phyloP scores from a whole-genome alignment of 176 grass and related monocot species.

The Saccharum officinarum region DNA sequence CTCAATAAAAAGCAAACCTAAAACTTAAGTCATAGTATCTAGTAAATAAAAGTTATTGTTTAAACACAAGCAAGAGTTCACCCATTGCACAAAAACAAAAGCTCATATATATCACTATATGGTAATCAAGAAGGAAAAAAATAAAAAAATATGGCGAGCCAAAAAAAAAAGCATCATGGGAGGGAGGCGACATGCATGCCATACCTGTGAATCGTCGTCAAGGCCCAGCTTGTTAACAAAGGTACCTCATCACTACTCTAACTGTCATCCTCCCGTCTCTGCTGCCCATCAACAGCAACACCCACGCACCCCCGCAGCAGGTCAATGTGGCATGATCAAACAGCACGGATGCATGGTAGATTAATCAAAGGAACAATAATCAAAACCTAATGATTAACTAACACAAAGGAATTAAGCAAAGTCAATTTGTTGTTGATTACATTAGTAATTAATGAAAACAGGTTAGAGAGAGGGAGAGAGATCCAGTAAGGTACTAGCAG shows the following conservation, averaged over 20 bases:
- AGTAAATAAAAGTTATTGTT: neutral
- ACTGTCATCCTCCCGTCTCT: conserved; percentile 84
- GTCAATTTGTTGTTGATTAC: neutral
- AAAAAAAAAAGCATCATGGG: neutral
- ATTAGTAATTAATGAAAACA: neutral
- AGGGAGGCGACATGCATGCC: conserved; percentile 29
- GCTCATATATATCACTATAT: neutral
- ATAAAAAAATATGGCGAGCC: neutral
- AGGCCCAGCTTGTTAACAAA: conserved; percentile 71
- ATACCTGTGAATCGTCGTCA: conserved; percentile 73
- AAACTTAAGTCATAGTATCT: neutral
- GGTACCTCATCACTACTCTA: conserved; percentile 75
- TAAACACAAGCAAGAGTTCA: neutral
- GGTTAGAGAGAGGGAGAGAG: too few relatives aligned
- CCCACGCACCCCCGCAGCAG: neutral
- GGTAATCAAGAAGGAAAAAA: neutral
- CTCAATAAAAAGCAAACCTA: too few relatives aligned
- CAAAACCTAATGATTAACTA: neutral
- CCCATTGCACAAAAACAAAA: neutral
- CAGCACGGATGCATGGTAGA: neutral
- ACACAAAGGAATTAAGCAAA: neutral
- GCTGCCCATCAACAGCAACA: conserved; percentile 18
- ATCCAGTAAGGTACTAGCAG: neutral
- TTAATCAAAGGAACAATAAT: neutral
- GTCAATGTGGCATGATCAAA: conserved; percentile 37